Percentiles rank a stretch among this genome's conserved stretches.
phyloP scores from a whole-genome alignment of 441 rosid species.

The Adansonia madagascariensis region DNA sequence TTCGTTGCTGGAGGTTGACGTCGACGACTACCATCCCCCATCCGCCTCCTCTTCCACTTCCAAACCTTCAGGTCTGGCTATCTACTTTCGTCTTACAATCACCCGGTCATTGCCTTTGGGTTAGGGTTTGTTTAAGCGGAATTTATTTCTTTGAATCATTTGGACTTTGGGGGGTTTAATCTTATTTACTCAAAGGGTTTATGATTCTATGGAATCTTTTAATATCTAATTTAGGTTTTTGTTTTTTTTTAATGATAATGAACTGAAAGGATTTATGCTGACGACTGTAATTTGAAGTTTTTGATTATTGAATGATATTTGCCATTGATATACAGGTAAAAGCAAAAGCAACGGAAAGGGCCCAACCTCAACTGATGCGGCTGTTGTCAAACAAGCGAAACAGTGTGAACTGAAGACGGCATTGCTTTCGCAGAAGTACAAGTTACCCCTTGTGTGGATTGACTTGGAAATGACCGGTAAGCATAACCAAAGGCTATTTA shows the following conservation, averaged over 20 bases:
- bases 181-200: neutral
- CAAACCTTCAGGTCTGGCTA: slow-evolving; percentile 12
- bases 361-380: neutral
- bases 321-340: slow-evolving; percentile 31
- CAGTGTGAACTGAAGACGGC: slow-evolving; percentile 28
- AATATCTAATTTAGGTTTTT: slow-evolving; percentile 12
- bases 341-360: slow-evolving; percentile 30
- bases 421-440: slow-evolving; percentile 39
- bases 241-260: neutral
- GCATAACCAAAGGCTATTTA: neutral
- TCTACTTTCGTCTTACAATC: neutral
- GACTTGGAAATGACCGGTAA: slow-evolving; percentile 96
- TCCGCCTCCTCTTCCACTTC: slow-evolving; percentile 30
- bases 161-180: neutral
- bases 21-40: slow-evolving; percentile 39
- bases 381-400: slow-evolving; percentile 24
- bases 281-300: neutral
- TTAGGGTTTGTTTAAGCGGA: neutral
- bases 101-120: neutral
- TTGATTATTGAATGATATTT: neutral
- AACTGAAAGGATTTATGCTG: neutral
- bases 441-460: slow-evolving; percentile 89
- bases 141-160: neutral
- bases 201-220: neutral
- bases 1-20: slow-evolving; percentile 52